Percentiles rank a stretch among this genome's conserved stretches.
Evolutionary conservation across 768 basidiomycete genomes (phyloP).

Genomic region (Naganishia onofrii): DNA sequence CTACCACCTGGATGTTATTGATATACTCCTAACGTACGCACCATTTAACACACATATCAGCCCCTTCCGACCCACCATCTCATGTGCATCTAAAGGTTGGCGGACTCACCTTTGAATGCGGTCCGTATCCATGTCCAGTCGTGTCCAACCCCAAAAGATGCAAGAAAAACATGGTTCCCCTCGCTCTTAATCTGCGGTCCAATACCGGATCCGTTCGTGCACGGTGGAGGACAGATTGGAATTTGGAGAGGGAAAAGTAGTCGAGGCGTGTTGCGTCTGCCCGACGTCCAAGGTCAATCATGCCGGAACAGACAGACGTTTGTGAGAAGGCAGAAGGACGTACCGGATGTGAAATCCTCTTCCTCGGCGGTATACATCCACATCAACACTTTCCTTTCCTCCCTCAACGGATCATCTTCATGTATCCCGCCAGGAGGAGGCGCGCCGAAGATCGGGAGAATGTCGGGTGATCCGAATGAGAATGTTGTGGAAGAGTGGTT

Average conservation of each 20-base stretch:
- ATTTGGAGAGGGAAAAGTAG: constrained; percentile 71
- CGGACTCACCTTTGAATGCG: constrained; percentile 65
- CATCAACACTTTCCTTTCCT: constrained; percentile 61
- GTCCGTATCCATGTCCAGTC: constrained; percentile 80
- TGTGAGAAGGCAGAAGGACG: neutral
- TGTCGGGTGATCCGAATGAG: constrained; percentile 84
- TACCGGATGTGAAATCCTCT: constrained; percentile 84
- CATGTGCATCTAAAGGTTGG: too few species aligned
- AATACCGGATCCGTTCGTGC: constrained; percentile 61
- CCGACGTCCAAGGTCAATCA: too few species aligned
- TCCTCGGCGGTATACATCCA: constrained; percentile 75
- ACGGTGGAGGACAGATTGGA: constrained; percentile 64
- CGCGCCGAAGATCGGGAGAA: constrained; percentile 81
- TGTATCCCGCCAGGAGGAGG: constrained; percentile 55
- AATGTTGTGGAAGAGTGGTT: constrained; percentile 75
- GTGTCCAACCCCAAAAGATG: constrained; percentile 82
- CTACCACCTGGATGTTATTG: constrained; percentile 76
- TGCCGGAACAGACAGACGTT: too few species aligned
- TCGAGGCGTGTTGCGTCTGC: constrained; percentile 74
- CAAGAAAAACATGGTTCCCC: constrained; percentile 73
- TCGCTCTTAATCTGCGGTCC: constrained; percentile 58
- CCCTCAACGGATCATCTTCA: constrained; percentile 27
- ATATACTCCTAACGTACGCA: constrained; percentile 68
- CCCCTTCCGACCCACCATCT: neutral
- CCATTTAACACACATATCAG: neutral